Percentiles rank a stretch among this genome's conserved stretches.
Evolutionary conservation across 2,329 filamentous ascomycete species (phyloP).

Genomic region (Xylariaceae sp.): DNA sequence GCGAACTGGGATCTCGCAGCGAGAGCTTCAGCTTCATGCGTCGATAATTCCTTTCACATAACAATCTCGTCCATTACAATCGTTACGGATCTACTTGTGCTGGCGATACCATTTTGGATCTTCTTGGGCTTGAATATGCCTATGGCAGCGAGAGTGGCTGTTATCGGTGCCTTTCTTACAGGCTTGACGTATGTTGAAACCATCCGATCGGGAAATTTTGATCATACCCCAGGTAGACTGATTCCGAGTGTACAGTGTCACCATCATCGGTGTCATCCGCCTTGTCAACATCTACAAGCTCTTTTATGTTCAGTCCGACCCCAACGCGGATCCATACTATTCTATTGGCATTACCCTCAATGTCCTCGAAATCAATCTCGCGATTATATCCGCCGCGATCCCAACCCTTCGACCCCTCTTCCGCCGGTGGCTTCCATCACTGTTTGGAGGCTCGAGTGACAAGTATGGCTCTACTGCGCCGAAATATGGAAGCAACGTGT

Average conservation of each 20-base stretch:
- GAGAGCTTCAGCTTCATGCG: constrained; percentile 22
- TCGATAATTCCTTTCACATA: constrained; percentile 30
- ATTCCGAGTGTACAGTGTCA: constrained; percentile 22
- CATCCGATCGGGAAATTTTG: too few relatives aligned
- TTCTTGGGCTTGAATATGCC: constrained; percentile 36
- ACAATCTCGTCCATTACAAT: constrained; percentile 33
- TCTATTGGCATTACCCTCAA: constrained; percentile 30
- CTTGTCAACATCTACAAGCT: constrained; percentile 12
- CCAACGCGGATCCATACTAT: constrained; percentile 18
- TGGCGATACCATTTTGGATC: constrained; percentile 36
- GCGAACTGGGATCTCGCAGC: constrained; percentile 26
- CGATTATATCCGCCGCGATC: constrained; percentile 37
- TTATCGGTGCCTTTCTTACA: constrained; percentile 35
- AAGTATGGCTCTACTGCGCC: constrained; percentile 3
- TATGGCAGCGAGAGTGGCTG: constrained; percentile 30
- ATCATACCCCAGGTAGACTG: too few relatives aligned
- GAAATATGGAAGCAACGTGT: neutral
- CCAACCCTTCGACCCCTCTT: constrained; percentile 35
- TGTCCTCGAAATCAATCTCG: constrained; percentile 35
- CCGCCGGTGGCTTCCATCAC: constrained; percentile 26
- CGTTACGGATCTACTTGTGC: constrained; percentile 34
- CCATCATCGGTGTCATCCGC: constrained; percentile 29
- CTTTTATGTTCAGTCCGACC: constrained; percentile 5
- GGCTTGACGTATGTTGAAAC: constrained; percentile 27
- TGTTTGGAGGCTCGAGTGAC: constrained; percentile 8